Conservation (phyloP, 2,329 filamentous ascomycete genomes). For the Aureobasidium sp. region DNA sequence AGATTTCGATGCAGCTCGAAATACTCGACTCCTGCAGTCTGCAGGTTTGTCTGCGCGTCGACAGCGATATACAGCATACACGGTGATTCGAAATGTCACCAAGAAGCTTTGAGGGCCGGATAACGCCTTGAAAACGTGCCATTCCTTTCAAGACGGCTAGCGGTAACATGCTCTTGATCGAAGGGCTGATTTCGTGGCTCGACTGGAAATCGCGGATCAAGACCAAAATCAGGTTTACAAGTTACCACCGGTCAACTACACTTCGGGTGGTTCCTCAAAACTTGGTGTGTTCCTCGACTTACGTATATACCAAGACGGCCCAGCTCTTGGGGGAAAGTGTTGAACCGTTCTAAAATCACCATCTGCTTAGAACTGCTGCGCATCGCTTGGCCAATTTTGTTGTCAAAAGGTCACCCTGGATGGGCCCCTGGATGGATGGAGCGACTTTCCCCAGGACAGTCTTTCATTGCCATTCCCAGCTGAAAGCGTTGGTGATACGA, state of each 20-base stretch:
- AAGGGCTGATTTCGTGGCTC: not conserved
- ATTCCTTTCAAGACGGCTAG: not conserved
- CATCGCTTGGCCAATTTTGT: not conserved
- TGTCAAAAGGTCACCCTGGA: not conserved
- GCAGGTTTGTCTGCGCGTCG: no score
- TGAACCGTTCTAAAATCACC: not conserved
- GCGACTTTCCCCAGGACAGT: not conserved
- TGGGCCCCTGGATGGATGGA: not conserved
- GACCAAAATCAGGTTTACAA: not conserved
- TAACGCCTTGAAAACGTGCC: not conserved
- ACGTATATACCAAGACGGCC: constrained; percentile 3
- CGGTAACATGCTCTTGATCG: not conserved
- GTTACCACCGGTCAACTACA: not conserved
- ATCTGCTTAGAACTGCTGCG: not conserved
- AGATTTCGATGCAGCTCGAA: not conserved
- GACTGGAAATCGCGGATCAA: not conserved
- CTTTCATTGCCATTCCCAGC: constrained; percentile 1
- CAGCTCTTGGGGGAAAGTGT: not conserved
- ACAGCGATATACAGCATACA: no score
- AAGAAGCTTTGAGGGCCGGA: no score
- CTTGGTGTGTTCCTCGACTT: not conserved
- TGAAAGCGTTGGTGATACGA: not conserved
- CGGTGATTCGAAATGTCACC: no score
- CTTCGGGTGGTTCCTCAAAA: no score
- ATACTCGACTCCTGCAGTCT: not conserved